Evolutionary conservation across 202 grass and related monocot species (phyloP).

Genomic region (Brachypodium distachyon): DNA sequence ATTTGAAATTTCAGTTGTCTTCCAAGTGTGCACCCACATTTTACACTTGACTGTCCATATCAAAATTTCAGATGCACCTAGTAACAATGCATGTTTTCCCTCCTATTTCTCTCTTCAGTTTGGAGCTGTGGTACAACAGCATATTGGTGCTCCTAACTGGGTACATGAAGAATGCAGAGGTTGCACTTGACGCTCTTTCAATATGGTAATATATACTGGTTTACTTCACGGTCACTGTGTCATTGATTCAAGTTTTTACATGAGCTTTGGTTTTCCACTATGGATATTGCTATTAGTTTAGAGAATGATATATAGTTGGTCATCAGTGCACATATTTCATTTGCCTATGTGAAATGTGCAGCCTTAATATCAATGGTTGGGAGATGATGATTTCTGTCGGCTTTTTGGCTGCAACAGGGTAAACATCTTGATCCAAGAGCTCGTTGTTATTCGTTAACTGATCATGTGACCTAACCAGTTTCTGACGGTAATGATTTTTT

Average conservation of each 20-base stretch:
- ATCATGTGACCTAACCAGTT: background rate
- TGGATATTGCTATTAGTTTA: background rate
- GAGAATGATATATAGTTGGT: background rate
- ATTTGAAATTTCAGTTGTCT: background rate
- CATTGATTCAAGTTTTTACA: background rate
- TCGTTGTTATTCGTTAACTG: background rate
- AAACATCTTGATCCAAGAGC: background rate
- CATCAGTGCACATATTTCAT: background rate
- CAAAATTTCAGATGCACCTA: background rate
- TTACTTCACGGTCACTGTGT: background rate
- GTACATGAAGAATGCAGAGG: slow-evolving; percentile 67
- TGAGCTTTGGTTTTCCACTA: background rate
- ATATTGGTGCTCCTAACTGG: slow-evolving; percentile 74
- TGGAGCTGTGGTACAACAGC: slow-evolving; percentile 84
- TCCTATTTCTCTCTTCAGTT: slow-evolving; percentile 29
- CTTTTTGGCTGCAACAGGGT: slow-evolving; percentile 62
- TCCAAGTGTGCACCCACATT: background rate
- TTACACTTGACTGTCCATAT: background rate
- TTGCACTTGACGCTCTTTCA: slow-evolving; percentile 80
- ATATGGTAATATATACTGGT: slow-evolving; percentile 44
- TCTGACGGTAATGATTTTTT: background rate
- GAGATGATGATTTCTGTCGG: slow-evolving; percentile 82
- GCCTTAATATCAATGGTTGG: slow-evolving; percentile 85
- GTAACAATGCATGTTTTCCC: background rate
- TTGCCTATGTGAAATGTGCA: slow-evolving; percentile 21